Percentiles rank a stretch among this genome's conserved stretches.
Evolutionary conservation across 2,329 filamentous ascomycete species (phyloP).

Genomic region (Calonectria leucothoes): DNA sequence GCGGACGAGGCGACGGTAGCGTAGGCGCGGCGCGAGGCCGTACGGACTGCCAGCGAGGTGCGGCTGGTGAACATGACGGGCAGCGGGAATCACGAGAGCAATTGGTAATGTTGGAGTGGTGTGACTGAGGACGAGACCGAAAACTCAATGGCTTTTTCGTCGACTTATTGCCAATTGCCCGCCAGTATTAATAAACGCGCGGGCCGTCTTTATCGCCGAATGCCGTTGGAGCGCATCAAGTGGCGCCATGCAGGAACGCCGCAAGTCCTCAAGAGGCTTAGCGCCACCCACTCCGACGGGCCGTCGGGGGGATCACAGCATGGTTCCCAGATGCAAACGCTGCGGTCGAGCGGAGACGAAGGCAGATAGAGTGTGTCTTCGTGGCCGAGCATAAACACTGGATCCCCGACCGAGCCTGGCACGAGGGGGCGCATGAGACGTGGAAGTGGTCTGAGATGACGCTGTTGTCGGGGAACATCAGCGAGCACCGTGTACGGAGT

Average conservation of each 20-base stretch:
- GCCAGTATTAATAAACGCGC: conserved; percentile 1
- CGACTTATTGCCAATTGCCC: neutral
- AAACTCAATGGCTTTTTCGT: conserved; percentile 6
- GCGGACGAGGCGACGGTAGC: neutral
- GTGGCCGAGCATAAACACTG: neutral
- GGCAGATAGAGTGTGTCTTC: neutral
- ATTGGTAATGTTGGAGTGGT: neutral
- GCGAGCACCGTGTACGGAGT: neutral
- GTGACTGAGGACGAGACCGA: neutral
- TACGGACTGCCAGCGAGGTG: neutral
- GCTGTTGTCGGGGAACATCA: neutral
- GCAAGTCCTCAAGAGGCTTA: neutral
- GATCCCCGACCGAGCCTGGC: neutral
- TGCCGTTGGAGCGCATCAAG: neutral
- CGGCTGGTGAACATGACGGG: conserved; percentile 1
- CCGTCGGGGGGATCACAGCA: conserved; percentile 4
- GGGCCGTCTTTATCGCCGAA: conserved; percentile 6
- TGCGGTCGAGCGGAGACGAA: neutral
- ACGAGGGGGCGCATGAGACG: neutral
- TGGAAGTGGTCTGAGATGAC: neutral
- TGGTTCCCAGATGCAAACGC: neutral
- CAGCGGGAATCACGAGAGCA: neutral
- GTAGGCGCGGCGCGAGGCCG: neutral
- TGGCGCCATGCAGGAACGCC: neutral
- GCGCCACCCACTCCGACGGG: conserved; percentile 4